Percentiles rank a stretch among this genome's conserved stretches.
Conservation (phyloP, 805 yeast species). For the Zygoascus flipseniorum region DNA sequence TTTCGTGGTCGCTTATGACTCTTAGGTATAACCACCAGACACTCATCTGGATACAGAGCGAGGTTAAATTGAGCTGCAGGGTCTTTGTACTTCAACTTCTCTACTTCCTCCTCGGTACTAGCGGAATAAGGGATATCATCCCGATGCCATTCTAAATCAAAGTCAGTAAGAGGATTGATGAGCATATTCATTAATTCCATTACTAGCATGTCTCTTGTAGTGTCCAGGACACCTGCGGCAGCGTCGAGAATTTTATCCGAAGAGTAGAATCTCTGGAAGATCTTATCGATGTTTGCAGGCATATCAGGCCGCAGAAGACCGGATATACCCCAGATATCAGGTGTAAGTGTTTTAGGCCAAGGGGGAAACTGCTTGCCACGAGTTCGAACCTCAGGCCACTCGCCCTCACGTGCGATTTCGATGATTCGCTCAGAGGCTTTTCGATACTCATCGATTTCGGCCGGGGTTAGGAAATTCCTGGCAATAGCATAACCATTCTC, state of each 20-base stretch:
- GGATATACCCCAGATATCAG: conserved; percentile 47
- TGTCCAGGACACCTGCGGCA: conserved; percentile 38
- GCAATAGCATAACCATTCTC: conserved; percentile 31
- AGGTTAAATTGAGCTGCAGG: conserved; percentile 46
- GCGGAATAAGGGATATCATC: conserved; percentile 43
- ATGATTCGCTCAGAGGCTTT: conserved; percentile 33
- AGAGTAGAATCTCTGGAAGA: conserved; percentile 10
- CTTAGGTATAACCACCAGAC: conserved; percentile 42
- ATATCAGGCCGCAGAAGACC: conserved; percentile 42
- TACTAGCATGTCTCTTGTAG: conserved; percentile 28
- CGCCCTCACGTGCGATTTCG: conserved; percentile 37
- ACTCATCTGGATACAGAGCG: conserved; percentile 39
- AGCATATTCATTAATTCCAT: conserved; percentile 48
- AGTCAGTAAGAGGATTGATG: conserved; percentile 44
- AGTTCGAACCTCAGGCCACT: conserved; percentile 43
- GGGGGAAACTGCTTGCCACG: conserved; percentile 49
- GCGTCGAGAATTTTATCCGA: conserved; percentile 28
- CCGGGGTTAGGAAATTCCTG: conserved; percentile 33
- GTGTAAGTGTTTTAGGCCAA: conserved; percentile 44
- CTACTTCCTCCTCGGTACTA: conserved; percentile 37
- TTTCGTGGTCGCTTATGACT: conserved; percentile 41
- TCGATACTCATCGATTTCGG: conserved; percentile 29
- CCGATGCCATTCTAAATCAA: conserved; percentile 47
- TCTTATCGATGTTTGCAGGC: conserved; percentile 21
- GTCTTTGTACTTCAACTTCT: conserved; percentile 32